Evolutionary conservation across 176 grass and related monocot species (phyloP).

Genomic region (Eleusine indica): DNA sequence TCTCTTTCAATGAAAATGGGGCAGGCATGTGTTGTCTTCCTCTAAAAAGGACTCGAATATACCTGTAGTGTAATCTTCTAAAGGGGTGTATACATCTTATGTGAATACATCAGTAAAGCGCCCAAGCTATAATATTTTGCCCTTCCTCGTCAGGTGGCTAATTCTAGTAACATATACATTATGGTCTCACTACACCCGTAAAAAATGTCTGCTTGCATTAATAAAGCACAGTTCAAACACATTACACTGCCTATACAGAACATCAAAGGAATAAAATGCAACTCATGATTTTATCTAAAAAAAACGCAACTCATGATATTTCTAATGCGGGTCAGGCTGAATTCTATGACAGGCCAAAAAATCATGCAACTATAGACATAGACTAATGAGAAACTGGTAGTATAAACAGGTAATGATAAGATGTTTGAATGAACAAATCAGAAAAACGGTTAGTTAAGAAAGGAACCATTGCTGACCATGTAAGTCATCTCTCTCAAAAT

Average conservation of each 20-base stretch:
- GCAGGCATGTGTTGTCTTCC: too few relatives aligned
- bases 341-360: not conserved
- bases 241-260: not conserved
- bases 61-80: not conserved
- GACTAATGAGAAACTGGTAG: not conserved
- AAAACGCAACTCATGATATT: not conserved
- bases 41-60: too few relatives aligned
- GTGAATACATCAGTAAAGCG: not conserved
- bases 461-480: not conserved
- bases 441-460: not conserved
- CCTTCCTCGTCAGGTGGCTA: not conserved
- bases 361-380: not conserved
- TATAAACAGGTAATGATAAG: not conserved
- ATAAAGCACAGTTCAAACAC: not conserved
- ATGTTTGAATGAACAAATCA: not conserved
- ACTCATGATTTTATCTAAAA: not conserved
- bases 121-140: not conserved
- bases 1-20: not conserved
- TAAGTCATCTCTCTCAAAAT: too few relatives aligned
- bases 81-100: not conserved
- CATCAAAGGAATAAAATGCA: not conserved
- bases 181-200: not conserved
- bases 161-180: not conserved
- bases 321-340: not conserved
- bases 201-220: not conserved